Evolutionary conservation across 805 yeast species (phyloP).

Genomic region (Starmerella kuoi): DNA sequence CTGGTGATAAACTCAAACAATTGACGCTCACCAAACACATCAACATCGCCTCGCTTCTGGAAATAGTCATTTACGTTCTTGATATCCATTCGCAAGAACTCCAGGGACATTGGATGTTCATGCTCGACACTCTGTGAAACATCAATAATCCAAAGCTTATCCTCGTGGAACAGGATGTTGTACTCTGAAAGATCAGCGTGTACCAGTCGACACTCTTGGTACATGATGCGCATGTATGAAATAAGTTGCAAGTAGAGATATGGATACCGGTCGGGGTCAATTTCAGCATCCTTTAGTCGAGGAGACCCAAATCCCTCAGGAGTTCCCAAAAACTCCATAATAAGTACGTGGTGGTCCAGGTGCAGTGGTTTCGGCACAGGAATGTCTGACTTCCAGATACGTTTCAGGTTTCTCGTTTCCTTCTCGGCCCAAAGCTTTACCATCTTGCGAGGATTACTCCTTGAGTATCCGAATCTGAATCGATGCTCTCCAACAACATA

Average conservation of each 20-base stretch:
- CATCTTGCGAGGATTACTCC: slow-evolving; percentile 93
- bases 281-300: slow-evolving; percentile 70
- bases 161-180: slow-evolving; percentile 70
- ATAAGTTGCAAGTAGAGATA: slow-evolving; percentile 66
- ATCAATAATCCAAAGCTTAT: slow-evolving; percentile 73
- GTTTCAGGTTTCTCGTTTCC: slow-evolving; percentile 82
- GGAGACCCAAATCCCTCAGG: slow-evolving; percentile 80
- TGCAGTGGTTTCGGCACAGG: slow-evolving; percentile 93
- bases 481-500: slow-evolving; percentile 94
- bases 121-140: slow-evolving; percentile 97
- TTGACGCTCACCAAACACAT: slow-evolving; percentile 67
- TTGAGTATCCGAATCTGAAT: slow-evolving; percentile 69
- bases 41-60: slow-evolving; percentile 49
- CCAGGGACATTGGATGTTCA: slow-evolving; percentile 92
- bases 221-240: slow-evolving; percentile 74
- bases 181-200: slow-evolving; percentile 97
- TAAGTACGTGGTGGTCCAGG: slow-evolving; percentile 75
- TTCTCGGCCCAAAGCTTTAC: slow-evolving; percentile 98
- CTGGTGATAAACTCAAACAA: slow-evolving; percentile 61
- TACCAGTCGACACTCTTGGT: slow-evolving; percentile 75
- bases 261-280: slow-evolving; percentile 45
- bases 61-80: slow-evolving; percentile 89
- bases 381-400: slow-evolving; percentile 65
- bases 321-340: slow-evolving; percentile 83
- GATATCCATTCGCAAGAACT: slow-evolving; percentile 92